These are phyloP conservation scores for Phytophthora citricola DNA, from an alignment of 352 stramenopile species.

Conservation along the genomic window DNA sequence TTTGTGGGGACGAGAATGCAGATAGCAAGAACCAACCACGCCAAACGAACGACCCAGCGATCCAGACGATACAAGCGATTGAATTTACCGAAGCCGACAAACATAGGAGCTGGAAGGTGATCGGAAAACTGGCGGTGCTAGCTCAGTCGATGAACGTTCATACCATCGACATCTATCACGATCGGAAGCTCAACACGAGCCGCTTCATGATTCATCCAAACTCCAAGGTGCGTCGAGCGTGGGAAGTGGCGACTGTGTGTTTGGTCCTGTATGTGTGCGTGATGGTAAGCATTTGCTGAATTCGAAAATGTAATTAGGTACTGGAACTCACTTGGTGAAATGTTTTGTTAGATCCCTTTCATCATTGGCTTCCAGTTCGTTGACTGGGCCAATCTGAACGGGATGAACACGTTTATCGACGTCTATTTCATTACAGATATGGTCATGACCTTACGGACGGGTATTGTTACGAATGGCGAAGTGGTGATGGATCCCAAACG, in stretches of 20 bases:
- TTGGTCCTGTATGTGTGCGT: conserved; percentile 82
- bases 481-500: conserved; percentile 78
- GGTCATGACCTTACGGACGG: conserved; percentile 80
- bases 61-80: conserved; percentile 18
- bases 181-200: conserved; percentile 56
- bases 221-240: conserved; percentile 72
- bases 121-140: conserved; percentile 38
- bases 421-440: conserved; percentile 88
- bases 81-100: conserved; percentile 9
- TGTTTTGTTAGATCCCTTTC: conserved; percentile 44
- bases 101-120: conserved; percentile 34
- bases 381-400: conserved; percentile 56
- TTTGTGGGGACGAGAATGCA: background rate
- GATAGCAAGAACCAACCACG: background rate
- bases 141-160: conserved; percentile 45
- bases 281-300: conserved; percentile 41
- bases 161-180: conserved; percentile 85
- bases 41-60: conserved; percentile 1
- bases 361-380: conserved; percentile 76
- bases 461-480: conserved; percentile 75
- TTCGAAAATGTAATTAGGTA: too few species aligned
- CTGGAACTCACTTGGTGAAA: background rate
- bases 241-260: conserved; percentile 74
- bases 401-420: conserved; percentile 78
- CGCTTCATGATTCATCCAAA: conserved; percentile 85